These are phyloP conservation scores for Ceraceosorus guamensis DNA, from an alignment of 1,284 basidiomycete species.

Conservation along the genomic window DNA sequence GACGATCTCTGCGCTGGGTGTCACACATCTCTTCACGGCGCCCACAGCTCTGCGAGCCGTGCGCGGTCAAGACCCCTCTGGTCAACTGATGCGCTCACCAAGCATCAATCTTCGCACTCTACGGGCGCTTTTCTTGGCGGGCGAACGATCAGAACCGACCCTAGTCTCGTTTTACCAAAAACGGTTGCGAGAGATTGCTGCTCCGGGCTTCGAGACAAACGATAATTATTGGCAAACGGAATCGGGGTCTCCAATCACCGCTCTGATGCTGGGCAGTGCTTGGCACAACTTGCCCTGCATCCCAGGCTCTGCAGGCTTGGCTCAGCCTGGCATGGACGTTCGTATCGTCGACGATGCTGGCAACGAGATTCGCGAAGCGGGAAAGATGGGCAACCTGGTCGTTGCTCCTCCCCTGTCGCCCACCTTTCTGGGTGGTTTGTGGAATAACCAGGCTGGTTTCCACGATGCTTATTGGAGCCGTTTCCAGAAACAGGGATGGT, in stretches of 20 bases:
- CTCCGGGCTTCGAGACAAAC: conserved; percentile 35
- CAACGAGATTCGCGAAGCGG: conserved; percentile 17
- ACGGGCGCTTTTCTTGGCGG: conserved; percentile 39
- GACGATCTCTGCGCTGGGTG: conserved; percentile 23
- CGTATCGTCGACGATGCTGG: conserved; percentile 42
- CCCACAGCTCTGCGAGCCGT: conserved; percentile 41
- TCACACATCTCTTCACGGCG: conserved; percentile 35
- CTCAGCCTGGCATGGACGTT: conserved; percentile 43
- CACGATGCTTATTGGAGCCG: conserved; percentile 32
- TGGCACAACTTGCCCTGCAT: conserved; percentile 25
- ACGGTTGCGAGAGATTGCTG: conserved; percentile 30
- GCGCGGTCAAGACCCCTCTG: conserved; percentile 33
- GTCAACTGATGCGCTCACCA: conserved; percentile 28
- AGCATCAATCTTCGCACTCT: conserved; percentile 27
- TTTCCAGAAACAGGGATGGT: conserved; percentile 40
- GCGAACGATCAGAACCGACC: conserved; percentile 37
- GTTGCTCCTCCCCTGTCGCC: conserved; percentile 33
- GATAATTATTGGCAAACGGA: conserved; percentile 46
- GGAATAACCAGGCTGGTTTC: conserved; percentile 35
- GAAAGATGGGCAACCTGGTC: conserved; percentile 44
- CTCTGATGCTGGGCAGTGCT: conserved; percentile 23
- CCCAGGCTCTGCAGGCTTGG: conserved; percentile 38
- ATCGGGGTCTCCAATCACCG: conserved; percentile 38
- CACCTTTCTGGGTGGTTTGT: conserved; percentile 35
- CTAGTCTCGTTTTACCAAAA: conserved; percentile 31